Percentiles rank a stretch among this genome's conserved stretches.
Conservation (phyloP, 2,329 filamentous ascomycete genomes). For the Didymella arachidicola region DNA sequence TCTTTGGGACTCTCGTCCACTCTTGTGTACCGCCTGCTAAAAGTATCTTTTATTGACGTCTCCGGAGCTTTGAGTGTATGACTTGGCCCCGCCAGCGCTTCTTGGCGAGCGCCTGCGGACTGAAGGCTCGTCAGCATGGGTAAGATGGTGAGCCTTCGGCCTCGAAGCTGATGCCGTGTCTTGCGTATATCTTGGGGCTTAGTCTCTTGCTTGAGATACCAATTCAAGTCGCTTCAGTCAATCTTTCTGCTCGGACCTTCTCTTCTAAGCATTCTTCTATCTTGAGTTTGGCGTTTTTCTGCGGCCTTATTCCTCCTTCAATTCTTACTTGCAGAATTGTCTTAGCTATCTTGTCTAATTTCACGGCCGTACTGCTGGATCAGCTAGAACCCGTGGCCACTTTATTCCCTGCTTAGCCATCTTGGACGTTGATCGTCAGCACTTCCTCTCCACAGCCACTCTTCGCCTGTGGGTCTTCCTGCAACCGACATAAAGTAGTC, state of each 20-base stretch:
- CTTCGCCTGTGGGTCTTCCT: slow-evolving; percentile 11
- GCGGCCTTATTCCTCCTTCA: slow-evolving; percentile 17
- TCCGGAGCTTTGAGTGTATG: slow-evolving; percentile 30
- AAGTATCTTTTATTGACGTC: slow-evolving; percentile 13
- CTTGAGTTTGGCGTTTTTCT: slow-evolving; percentile 12
- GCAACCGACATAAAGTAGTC: slow-evolving; percentile 10
- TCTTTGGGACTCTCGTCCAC: slow-evolving; percentile 8
- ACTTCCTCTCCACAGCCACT: slow-evolving; percentile 11
- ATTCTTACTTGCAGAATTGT: slow-evolving; percentile 10
- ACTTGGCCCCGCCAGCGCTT: slow-evolving; percentile 33
- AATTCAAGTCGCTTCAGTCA: slow-evolving; percentile 5
- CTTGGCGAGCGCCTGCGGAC: slow-evolving; percentile 34
- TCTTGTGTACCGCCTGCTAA: slow-evolving; percentile 22
- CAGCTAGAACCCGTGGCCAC: slow-evolving; percentile 26
- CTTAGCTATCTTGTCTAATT: slow-evolving; percentile 23
- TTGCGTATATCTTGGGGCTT: slow-evolving; percentile 25
- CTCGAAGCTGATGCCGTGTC: slow-evolving; percentile 10
- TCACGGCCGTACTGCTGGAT: slow-evolving; percentile 18
- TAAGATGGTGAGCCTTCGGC: slow-evolving; percentile 10
- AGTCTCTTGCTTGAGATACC: slow-evolving; percentile 19
- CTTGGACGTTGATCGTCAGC: slow-evolving; percentile 28
- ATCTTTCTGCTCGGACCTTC: slow-evolving; percentile 18
- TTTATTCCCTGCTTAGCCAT: slow-evolving; percentile 10
- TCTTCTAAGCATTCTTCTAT: slow-evolving; percentile 26
- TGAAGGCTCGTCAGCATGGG: slow-evolving; percentile 13